Conservation (phyloP, 1,284 basidiomycete species). For the Sanghuangporus baumii region DNA sequence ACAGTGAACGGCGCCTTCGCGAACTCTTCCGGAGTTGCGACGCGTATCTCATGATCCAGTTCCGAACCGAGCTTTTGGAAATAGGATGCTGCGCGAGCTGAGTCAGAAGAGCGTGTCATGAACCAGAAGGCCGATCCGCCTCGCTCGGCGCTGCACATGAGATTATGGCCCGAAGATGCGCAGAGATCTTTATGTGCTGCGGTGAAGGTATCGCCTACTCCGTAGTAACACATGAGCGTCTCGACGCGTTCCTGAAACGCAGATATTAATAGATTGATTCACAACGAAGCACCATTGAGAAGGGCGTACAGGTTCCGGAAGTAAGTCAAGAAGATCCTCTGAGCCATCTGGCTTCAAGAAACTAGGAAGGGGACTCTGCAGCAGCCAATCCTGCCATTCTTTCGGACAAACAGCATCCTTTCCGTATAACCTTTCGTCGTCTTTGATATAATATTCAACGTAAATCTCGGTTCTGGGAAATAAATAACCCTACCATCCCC, state of each 20-base stretch:
- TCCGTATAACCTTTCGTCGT: conserved; percentile 57
- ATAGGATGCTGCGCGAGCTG: conserved; percentile 46
- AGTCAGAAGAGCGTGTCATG: conserved; percentile 59
- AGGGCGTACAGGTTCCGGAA: conserved; percentile 41
- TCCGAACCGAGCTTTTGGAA: conserved; percentile 57
- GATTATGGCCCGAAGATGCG: conserved; percentile 72
- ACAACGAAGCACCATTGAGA: not conserved
- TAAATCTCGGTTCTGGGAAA: not conserved
- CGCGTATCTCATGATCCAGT: conserved; percentile 65
- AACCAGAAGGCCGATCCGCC: conserved; percentile 74
- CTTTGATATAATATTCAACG: conserved; percentile 30
- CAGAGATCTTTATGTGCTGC: conserved; percentile 78
- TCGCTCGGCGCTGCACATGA: conserved; percentile 72
- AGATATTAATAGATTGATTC: conserved; percentile 11
- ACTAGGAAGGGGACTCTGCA: conserved; percentile 41
- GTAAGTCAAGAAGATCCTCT: conserved; percentile 51
- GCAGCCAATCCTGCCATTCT: conserved; percentile 58
- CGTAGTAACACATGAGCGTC: conserved; percentile 76
- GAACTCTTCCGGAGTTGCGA: conserved; percentile 58
- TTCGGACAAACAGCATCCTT: conserved; percentile 67
- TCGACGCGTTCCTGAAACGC: conserved; percentile 49
- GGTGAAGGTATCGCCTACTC: conserved; percentile 70
- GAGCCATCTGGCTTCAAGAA: conserved; percentile 41
- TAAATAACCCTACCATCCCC: conserved; percentile 20
- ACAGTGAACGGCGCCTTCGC: conserved; percentile 56